Conservation (phyloP, 257 asterid species). For the Forsythia suspensa region DNA sequence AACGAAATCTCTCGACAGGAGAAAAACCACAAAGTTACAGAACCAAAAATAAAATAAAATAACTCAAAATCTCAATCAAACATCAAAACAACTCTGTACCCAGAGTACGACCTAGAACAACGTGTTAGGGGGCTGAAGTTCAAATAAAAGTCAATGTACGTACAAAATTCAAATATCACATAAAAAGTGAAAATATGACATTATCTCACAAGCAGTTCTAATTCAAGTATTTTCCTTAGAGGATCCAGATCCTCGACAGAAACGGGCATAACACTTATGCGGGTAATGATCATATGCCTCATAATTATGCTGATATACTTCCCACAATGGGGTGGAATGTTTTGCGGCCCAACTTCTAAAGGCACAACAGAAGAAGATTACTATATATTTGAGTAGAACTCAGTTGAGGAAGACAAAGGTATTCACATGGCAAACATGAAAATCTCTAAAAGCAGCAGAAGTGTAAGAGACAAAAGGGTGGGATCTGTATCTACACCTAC, state of each 20-base stretch:
- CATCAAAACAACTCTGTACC: no score
- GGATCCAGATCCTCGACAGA: conserved; percentile 70
- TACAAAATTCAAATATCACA: no score
- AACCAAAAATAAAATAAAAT: no score
- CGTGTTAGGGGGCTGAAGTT: no score
- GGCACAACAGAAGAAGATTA: conserved; percentile 73
- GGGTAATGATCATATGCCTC: conserved; percentile 63
- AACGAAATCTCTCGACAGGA: no score
- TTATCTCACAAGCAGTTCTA: conserved; percentile 39
- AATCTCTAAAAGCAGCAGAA: conserved; percentile 66
- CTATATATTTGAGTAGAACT: conserved; percentile 70
- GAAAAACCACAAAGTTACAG: no score
- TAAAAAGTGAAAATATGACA: no score
- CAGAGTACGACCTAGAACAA: no score
- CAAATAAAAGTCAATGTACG: no score
- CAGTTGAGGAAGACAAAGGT: conserved; percentile 51
- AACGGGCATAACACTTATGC: conserved; percentile 68
- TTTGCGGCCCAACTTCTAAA: conserved; percentile 52
- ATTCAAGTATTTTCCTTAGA: conserved; percentile 77
- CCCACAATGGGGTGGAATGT: conserved; percentile 97
- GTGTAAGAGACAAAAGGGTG: conserved; percentile 54
- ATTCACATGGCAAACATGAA: conserved; percentile 66
- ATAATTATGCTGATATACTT: conserved; percentile 56
- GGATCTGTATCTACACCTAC: conserved; percentile 31
- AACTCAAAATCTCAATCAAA: no score